Base-by-base conservation (phyloP, 1,284 basidiomycete genomes). In the Leccinum pseudoinsigne region DNA sequence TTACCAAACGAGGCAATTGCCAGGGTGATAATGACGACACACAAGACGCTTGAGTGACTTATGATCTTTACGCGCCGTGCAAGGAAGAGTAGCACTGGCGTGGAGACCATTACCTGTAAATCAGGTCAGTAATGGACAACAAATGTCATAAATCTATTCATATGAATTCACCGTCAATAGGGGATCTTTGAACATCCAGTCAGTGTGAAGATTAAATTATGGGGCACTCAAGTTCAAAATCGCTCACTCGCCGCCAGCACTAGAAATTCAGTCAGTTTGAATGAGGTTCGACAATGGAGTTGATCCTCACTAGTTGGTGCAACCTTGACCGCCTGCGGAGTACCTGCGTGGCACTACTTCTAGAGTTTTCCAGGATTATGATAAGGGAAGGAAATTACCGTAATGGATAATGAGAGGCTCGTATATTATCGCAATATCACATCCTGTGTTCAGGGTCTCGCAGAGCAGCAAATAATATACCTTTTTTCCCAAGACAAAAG, bases 11-110 rank as follows among this genome's bases (percentile, higher is more conserved):
- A 79, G 9, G 76, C 68, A 1, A 82, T 7, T 2, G 80, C 71
- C 6, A 85, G 71, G 4, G 77, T 57, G 23, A 66, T 57, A 8
- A 84, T 77, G 55, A 82, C 21, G 3, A 62, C 57, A 1, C 80
- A 72, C 7, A 83, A 67, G 64, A 78, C 69, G 11, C 62, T 73
- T 0, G 77, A 80, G 61, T 77, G 79, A 4, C 77, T 83, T 58
- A 85, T 73, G 26, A 78, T 68, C 59, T 68, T 74, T 55, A 84
- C 81, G 36, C 83, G 76, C 81, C 81, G 84, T 0, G 82, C 82
- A 45, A 84, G 81, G 72, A 85, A 85, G 4, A 82, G 58, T 65
- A 85, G 83, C 4, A 84, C 83, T 0, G 83, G 82, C 0, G 79
- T 79, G 3, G 84, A 84, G 28, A 83, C 73, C 8, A 78, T 68